phyloP scores from a whole-genome alignment of 1,139 yeast genomes.

The Saccharomyces hybrid region DNA sequence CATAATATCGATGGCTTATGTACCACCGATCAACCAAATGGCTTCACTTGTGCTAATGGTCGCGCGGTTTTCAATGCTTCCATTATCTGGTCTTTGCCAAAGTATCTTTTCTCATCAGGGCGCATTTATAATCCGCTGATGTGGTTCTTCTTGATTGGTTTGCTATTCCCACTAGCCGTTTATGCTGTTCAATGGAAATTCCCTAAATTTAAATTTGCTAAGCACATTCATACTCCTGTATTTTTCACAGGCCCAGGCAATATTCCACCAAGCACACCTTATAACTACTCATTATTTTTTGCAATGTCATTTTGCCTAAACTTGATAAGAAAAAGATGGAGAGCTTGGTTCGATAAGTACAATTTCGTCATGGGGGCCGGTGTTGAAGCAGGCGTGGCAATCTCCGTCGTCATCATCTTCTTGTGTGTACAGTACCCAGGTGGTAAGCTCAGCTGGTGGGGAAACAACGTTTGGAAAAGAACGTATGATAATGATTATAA shows the following conservation, averaged over 20 bases:
- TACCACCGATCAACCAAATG: constrained; percentile 33
- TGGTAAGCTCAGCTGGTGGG: constrained; percentile 44
- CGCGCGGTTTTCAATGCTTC: constrained; percentile 40
- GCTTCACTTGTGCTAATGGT: constrained; percentile 36
- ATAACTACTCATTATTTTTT: constrained; percentile 42
- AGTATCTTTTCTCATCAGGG: constrained; percentile 38
- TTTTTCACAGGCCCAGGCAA: constrained; percentile 37
- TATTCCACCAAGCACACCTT: constrained; percentile 42
- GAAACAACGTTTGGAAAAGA: constrained; percentile 37
- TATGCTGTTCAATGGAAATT: constrained; percentile 28
- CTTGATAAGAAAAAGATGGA: constrained; percentile 24
- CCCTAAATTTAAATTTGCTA: constrained; percentile 34
- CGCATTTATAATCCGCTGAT: constrained; percentile 35
- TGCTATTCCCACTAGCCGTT: constrained; percentile 31
- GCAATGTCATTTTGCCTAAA: constrained; percentile 37
- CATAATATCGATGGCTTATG: constrained; percentile 37
- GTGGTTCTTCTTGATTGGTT: constrained; percentile 36
- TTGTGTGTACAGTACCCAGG: constrained; percentile 45
- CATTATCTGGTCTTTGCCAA: constrained; percentile 46
- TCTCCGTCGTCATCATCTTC: constrained; percentile 41
- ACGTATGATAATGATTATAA: constrained; percentile 28
- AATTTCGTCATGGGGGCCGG: constrained; percentile 43
- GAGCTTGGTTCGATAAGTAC: constrained; percentile 39
- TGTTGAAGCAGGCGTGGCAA: constrained; percentile 52
- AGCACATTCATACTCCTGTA: constrained; percentile 33